A percentile compares a stretch with the other conserved stretches of the same genome.
phyloP scores from a whole-genome alignment of 2,329 filamentous ascomycete genomes.

The Fusarium sulawesiense region DNA sequence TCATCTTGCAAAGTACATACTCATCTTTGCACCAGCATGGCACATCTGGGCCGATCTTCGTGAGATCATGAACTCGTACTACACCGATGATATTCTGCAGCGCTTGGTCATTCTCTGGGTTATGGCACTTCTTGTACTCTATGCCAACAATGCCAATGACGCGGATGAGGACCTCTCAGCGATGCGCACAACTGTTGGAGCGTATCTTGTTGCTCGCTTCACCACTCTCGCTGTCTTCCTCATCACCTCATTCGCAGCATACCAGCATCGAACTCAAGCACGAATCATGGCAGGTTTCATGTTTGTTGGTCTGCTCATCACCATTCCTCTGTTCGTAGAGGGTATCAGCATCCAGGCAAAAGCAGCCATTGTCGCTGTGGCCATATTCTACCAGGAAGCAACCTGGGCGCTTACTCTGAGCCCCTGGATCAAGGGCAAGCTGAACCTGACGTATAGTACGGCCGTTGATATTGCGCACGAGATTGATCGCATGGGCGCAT shows the following conservation, averaged over 20 bases:
- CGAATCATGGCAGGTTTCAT: conserved; percentile 58
- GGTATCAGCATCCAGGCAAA: conserved; percentile 55
- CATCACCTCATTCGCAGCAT: conserved; percentile 58
- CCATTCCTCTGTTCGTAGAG: conserved; percentile 58
- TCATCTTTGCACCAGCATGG: conserved; percentile 62
- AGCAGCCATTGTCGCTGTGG: conserved; percentile 56
- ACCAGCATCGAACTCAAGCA: conserved; percentile 60
- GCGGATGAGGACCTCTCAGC: conserved; percentile 58
- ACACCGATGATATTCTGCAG: conserved; percentile 62
- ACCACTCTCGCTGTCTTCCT: conserved; percentile 55
- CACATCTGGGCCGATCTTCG: conserved; percentile 62
- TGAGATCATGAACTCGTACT: conserved; percentile 65
- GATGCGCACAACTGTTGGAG: conserved; percentile 58
- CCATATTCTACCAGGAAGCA: conserved; percentile 56
- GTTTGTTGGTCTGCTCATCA: conserved; percentile 54
- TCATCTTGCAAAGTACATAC: conserved; percentile 60
- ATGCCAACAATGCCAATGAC: conserved; percentile 59
- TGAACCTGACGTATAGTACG: conserved; percentile 58
- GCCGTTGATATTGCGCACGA: conserved; percentile 63
- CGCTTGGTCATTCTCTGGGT: conserved; percentile 62
- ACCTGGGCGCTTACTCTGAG: conserved; percentile 59
- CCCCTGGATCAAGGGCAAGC: conserved; percentile 56
- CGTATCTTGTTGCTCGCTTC: conserved; percentile 59
- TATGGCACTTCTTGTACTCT: conserved; percentile 61
- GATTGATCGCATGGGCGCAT: conserved; percentile 61